Percentiles rank a stretch among this genome's conserved stretches.
Conservation (phyloP, 1,284 basidiomycete genomes). For the Stygiomarasmius scandens region DNA sequence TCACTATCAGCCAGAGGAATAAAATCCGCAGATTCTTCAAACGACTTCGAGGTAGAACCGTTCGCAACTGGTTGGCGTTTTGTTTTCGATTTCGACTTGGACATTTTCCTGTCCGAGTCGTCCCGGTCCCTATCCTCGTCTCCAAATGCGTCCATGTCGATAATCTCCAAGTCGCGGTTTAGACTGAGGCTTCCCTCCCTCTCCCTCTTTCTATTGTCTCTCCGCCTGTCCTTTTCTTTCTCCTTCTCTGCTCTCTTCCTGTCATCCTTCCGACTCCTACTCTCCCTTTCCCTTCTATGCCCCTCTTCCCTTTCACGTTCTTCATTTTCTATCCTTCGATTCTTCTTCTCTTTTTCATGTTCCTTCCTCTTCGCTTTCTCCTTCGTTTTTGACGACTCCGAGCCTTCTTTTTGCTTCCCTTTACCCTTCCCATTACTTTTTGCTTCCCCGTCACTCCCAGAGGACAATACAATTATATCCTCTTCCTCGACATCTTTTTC, state of each 20-base stretch:
- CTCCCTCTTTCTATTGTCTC: not conserved
- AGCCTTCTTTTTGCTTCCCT: slow-evolving; percentile 8
- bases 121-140: not conserved
- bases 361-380: slow-evolving; percentile 5
- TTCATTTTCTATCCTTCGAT: no score
- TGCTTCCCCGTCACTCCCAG: not conserved
- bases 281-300: not conserved
- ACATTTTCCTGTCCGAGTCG: not conserved
- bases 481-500: not conserved
- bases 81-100: not conserved
- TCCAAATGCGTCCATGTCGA: not conserved
- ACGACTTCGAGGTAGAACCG: not conserved
- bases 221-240: not conserved
- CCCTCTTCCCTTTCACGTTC: not conserved
- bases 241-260: not conserved
- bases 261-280: not conserved
- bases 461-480: not conserved
- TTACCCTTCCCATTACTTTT: not conserved
- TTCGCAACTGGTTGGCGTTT: not conserved
- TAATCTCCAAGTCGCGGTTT: not conserved
- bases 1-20: slow-evolving; percentile 11
- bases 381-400: not conserved
- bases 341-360: no score
- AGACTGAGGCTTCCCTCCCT: not conserved
- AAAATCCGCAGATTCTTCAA: slow-evolving; percentile 10